Evolutionary conservation across 768 basidiomycete species (phyloP).

Genomic region (Rhodocollybia butyracea): DNA sequence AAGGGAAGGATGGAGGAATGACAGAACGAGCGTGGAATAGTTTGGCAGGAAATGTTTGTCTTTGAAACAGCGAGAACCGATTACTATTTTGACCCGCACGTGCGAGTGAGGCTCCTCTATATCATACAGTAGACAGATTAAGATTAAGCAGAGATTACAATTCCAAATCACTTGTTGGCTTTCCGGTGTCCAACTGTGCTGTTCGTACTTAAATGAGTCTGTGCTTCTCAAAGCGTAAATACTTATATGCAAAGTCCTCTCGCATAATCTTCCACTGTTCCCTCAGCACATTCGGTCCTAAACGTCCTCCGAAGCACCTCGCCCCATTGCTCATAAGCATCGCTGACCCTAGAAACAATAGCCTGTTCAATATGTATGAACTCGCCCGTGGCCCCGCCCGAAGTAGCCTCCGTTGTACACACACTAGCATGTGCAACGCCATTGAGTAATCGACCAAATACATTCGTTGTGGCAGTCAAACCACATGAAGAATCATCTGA

Average conservation of each 20-base stretch:
- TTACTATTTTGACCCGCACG: no score
- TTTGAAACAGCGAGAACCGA: no score
- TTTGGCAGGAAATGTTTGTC: no score
- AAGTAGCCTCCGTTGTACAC: constrained; percentile 25
- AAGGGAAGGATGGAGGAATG: constrained; percentile 30
- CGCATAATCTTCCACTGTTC: background rate
- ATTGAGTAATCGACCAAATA: constrained; percentile 44
- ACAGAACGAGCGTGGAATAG: no score
- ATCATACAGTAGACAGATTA: no score
- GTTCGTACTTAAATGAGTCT: no score
- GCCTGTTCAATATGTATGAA: constrained; percentile 46
- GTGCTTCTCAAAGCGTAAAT: no score
- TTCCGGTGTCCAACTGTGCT: no score
- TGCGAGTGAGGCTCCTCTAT: no score
- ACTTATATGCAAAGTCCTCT: background rate
- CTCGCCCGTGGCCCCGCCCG: constrained; percentile 25
- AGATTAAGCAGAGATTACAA: no score
- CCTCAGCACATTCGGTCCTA: background rate
- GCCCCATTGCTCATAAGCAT: constrained; percentile 31
- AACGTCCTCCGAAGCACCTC: constrained; percentile 31
- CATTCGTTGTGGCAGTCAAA: constrained; percentile 42
- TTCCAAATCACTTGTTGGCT: no score
- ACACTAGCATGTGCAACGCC: constrained; percentile 26
- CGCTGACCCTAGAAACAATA: constrained; percentile 13
- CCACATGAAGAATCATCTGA: constrained; percentile 36